Evolutionary conservation across 1,284 basidiomycete genomes (phyloP).

Genomic region (Heterobasidion parviporum): DNA sequence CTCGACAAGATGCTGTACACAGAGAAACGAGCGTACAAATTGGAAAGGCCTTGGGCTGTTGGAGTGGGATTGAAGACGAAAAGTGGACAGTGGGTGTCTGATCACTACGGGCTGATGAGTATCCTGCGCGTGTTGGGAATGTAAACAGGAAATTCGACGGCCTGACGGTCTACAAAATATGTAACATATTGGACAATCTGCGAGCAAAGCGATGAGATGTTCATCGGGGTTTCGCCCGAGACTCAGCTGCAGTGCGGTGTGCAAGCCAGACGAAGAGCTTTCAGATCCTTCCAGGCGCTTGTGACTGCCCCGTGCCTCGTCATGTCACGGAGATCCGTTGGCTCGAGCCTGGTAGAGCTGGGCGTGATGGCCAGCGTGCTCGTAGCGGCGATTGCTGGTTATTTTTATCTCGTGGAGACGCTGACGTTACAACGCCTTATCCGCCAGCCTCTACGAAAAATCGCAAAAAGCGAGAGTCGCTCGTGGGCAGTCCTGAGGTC

Average conservation of each 20-base stretch:
- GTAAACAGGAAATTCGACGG: background rate
- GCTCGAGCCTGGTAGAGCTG: no score
- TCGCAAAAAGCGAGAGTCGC: no score
- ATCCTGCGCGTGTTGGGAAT: background rate
- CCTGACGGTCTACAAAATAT: no score
- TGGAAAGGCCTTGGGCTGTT: slow-evolving; percentile 43
- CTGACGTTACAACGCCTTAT: no score
- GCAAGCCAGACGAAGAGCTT: background rate
- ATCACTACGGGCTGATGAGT: slow-evolving; percentile 50
- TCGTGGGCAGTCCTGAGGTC: no score
- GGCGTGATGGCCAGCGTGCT: no score
- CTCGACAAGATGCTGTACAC: slow-evolving; percentile 61
- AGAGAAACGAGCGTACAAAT: slow-evolving; percentile 32
- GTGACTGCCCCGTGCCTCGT: no score
- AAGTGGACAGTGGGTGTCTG: slow-evolving; percentile 46
- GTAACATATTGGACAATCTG: background rate
- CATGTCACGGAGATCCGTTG: no score
- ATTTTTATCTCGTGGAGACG: no score
- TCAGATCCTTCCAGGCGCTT: no score
- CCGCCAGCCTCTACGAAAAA: no score
- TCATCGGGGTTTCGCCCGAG: background rate
- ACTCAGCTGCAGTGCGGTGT: background rate
- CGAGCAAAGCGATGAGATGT: background rate
- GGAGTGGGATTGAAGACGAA: slow-evolving; percentile 42
- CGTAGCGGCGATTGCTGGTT: no score